Evolutionary conservation across 2,329 filamentous ascomycete genomes (phyloP), one percentile per base, ranked within the genome.

Genomic region (Westerdykella ornata): DNA sequence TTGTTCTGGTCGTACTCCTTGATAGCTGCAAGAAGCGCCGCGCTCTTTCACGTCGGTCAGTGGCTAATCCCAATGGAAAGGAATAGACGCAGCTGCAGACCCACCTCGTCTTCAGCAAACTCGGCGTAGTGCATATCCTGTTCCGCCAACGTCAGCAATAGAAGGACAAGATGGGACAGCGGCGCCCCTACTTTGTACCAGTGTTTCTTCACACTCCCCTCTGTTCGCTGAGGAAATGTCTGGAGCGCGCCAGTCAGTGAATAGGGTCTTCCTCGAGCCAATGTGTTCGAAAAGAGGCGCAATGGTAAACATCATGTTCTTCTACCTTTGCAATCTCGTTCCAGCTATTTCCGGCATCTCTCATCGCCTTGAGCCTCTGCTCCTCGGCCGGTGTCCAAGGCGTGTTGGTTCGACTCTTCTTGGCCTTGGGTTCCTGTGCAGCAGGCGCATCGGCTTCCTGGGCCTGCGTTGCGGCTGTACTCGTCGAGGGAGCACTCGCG

Each of bases 101-200:
- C 43, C 72, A 94, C 88, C 80, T 96, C 92, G 62, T 97, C 88
- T 72, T 96, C 90, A 37, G 87, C 89, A 66, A 98, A 97, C 64
- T 97, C 92, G 51, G 92, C 92, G 66, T 97, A 97, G 65, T 98
- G 92, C 92, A 98, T 98, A 58, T 98, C 92, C 86, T 92, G 58
- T 46, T 44, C 20, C 43, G 39, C 35, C n/a, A 38, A 41, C 35
- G 47, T 65, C 45, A 66, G 59, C 47, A 14, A 44, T 42, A 29
- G 30, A 46, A 46, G 43, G n/a, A n/a, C n/a, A 52, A 52, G 38
- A 34, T 40, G 34, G 15, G 37, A 26, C 37, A 20, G 31, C 39
- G 35, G 37, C 29, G 32, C 43, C 50, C 69, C 42, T 72, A 88
- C 87, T 77, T 97, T 97, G 69, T 98, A 97, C 90, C 92, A 98